Evolutionary conservation across 169 alveolate genomes (phyloP).

Genomic region (Cryptosporidium parvum): DNA sequence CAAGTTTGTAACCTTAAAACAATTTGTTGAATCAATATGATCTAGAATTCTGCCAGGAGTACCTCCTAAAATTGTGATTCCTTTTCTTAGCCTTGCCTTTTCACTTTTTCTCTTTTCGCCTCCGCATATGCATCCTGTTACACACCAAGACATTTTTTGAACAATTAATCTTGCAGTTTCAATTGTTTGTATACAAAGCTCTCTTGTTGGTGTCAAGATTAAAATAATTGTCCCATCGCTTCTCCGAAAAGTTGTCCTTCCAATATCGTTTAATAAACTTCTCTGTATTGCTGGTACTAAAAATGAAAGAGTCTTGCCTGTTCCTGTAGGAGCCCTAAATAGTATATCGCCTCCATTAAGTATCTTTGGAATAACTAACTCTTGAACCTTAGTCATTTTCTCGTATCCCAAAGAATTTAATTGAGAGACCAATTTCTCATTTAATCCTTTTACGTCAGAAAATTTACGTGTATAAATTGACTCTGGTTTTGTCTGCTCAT

Average conservation of each 20-base stretch:
- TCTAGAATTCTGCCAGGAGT: slow-evolving; percentile 98
- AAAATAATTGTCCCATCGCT: slow-evolving; percentile 85
- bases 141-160: slow-evolving; percentile 84
- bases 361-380: slow-evolving; percentile 91
- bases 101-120: slow-evolving; percentile 92
- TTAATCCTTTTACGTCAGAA: slow-evolving; percentile 60
- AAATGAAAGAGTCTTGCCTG: slow-evolving; percentile 97
- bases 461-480: slow-evolving; percentile 74
- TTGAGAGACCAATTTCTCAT: slow-evolving; percentile 45
- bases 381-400: slow-evolving; percentile 88
- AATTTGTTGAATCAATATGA: slow-evolving; percentile 90
- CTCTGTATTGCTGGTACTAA: slow-evolving; percentile 92
- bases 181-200: slow-evolving; percentile 88
- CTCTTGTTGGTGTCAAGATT: slow-evolving; percentile 90
- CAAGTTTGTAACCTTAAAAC: slow-evolving; percentile 87
- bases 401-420: slow-evolving; percentile 82
- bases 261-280: slow-evolving; percentile 65
- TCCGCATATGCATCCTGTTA: slow-evolving; percentile 84
- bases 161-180: slow-evolving; percentile 78
- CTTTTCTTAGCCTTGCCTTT: slow-evolving; percentile 90
- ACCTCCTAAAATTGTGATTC: slow-evolving; percentile 93
- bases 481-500: background rate
- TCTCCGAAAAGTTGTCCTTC: slow-evolving; percentile 57
- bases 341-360: slow-evolving; percentile 92
- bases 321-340: slow-evolving; percentile 95